These are phyloP conservation scores for Trifolium dubium DNA, from an alignment of 306 rosid genomes.

Conservation along the genomic window DNA sequence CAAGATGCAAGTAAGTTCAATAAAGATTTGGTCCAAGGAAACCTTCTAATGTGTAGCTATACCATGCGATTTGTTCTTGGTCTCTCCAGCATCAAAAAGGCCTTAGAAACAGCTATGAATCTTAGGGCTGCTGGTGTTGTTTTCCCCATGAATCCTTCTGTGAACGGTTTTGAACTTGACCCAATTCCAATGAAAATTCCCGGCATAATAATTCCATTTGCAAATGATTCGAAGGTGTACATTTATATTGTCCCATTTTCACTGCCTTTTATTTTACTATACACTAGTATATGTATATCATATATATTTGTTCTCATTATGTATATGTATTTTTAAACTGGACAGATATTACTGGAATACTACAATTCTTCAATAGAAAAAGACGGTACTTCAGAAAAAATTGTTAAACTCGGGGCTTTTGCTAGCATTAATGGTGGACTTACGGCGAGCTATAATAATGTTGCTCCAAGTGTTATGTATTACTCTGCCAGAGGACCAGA, in stretches of 20 bases:
- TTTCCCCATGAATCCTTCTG: constrained; percentile 81
- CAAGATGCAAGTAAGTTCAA: constrained; percentile 74
- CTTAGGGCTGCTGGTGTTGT: constrained; percentile 88
- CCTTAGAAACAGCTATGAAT: constrained; percentile 74
- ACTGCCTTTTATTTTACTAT: not conserved
- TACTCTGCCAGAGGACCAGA: constrained; percentile 99
- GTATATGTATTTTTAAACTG: constrained; percentile 23
- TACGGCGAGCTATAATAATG: constrained; percentile 62
- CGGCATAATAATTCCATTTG: constrained; percentile 78
- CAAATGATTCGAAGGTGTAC: constrained; percentile 85
- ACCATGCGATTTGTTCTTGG: constrained; percentile 86
- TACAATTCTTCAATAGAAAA: constrained; percentile 85
- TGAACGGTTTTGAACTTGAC: constrained; percentile 80
- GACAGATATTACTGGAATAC: constrained; percentile 73
- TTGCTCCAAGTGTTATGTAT: constrained; percentile 83
- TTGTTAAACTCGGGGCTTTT: constrained; percentile 77
- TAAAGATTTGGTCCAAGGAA: constrained; percentile 67
- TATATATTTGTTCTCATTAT: constrained; percentile 6
- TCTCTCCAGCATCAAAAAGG: constrained; percentile 72
- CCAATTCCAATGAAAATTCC: constrained; percentile 85
- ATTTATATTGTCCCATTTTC: constrained; percentile 9
- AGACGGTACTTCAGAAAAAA: constrained; percentile 57
- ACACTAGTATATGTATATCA: not conserved
- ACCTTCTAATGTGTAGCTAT: constrained; percentile 90
- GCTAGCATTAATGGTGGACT: constrained; percentile 85